Conservation (phyloP, 768 basidiomycete genomes). For the Termitomyces sp. region DNA sequence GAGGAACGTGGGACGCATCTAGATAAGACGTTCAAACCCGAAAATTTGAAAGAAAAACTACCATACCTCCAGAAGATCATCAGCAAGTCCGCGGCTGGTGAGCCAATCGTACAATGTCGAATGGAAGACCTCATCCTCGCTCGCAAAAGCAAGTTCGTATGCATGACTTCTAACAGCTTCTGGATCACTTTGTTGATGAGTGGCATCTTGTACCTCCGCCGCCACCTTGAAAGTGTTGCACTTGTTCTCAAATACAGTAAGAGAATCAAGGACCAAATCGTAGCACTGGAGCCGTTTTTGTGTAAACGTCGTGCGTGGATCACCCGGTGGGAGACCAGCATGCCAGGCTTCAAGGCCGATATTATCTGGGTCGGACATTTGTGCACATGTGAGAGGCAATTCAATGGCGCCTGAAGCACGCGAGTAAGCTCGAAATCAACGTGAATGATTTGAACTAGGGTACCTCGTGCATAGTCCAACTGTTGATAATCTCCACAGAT, state of each 20-base stretch:
- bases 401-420: slow-evolving; percentile 67
- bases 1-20: slow-evolving; percentile 86
- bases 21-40: slow-evolving; percentile 9
- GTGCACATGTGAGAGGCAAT: slow-evolving; percentile 81
- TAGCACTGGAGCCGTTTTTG: slow-evolving; percentile 74
- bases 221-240: slow-evolving; percentile 27
- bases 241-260: slow-evolving; percentile 75
- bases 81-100: slow-evolving; percentile 71
- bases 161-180: slow-evolving; percentile 80
- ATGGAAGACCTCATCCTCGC: slow-evolving; percentile 92
- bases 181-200: slow-evolving; percentile 42
- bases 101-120: slow-evolving; percentile 95
- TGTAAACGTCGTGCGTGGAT: slow-evolving; percentile 54
- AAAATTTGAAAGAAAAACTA: not conserved
- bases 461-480: slow-evolving; percentile 80
- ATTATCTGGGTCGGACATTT: slow-evolving; percentile 71
- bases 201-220: slow-evolving; percentile 16
- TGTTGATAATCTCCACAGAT: slow-evolving; percentile 88
- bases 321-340: slow-evolving; percentile 52
- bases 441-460: not conserved
- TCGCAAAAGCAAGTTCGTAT: slow-evolving; percentile 80
- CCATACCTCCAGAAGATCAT: slow-evolving; percentile 85
- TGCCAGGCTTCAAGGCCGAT: slow-evolving; percentile 77
- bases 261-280: slow-evolving; percentile 76
- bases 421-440: not conserved